phyloP scores from a whole-genome alignment of 2,329 filamentous ascomycete species.

The Fusarium sp. region DNA sequence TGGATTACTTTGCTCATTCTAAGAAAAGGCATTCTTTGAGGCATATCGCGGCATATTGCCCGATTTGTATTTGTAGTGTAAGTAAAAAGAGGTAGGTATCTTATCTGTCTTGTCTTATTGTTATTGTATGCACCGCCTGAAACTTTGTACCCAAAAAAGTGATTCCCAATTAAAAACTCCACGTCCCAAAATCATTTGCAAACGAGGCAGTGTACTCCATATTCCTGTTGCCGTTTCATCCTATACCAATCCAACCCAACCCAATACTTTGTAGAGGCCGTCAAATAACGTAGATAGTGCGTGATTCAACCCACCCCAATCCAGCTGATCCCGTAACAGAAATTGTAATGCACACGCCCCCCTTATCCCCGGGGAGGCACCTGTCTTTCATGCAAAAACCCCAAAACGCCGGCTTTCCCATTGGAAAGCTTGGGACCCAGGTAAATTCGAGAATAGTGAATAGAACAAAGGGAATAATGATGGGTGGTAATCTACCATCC shows the following conservation, averaged over 20 bases:
- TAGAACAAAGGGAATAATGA: slow-evolving; percentile 39
- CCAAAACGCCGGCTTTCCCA: slow-evolving; percentile 26
- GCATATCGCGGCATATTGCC: slow-evolving; percentile 13
- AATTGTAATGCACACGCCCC: slow-evolving; percentile 40
- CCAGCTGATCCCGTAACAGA: slow-evolving; percentile 9
- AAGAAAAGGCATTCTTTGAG: slow-evolving; percentile 2
- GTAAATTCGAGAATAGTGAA: slow-evolving; percentile 6
- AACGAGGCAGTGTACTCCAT: slow-evolving; percentile 40
- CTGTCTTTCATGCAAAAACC: slow-evolving; percentile 32
- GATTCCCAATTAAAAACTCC: slow-evolving; percentile 37
- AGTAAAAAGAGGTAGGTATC: slow-evolving; percentile 16
- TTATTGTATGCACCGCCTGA: slow-evolving; percentile 11
- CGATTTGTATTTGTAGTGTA: slow-evolving; percentile 23
- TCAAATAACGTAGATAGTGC: slow-evolving; percentile 29
- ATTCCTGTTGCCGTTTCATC: slow-evolving; percentile 23
- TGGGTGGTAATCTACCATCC: slow-evolving; percentile 24
- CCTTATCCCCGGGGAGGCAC: slow-evolving; percentile 21
- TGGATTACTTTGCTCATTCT: not conserved
- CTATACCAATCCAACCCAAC: slow-evolving; percentile 28
- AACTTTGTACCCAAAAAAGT: slow-evolving; percentile 14
- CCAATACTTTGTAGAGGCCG: slow-evolving; percentile 35
- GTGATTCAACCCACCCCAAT: slow-evolving; percentile 21
- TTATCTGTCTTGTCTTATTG: slow-evolving; percentile 25
- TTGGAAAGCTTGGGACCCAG: slow-evolving; percentile 4
- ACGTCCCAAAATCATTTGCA: slow-evolving; percentile 35